phyloP scores from a whole-genome alignment of 441 rosid species.

The Jatropha podagrica region DNA sequence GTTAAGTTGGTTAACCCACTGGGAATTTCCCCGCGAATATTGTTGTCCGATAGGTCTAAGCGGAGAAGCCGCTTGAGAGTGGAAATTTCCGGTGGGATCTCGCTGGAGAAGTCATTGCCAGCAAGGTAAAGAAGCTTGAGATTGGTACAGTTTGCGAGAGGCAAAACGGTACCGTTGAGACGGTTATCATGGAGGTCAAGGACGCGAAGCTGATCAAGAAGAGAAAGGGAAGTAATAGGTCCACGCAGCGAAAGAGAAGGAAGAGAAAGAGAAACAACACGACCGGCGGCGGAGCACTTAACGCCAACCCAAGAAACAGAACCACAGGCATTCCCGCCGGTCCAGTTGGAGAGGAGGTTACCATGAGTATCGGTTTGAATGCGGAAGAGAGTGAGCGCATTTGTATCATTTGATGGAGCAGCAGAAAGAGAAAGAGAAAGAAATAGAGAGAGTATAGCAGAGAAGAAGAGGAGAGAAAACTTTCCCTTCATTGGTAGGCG shows the following conservation, averaged over 20 bases:
- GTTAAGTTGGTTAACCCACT: slow-evolving; percentile 40
- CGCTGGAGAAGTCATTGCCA: slow-evolving; percentile 50
- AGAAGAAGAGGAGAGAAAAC: slow-evolving; percentile 22
- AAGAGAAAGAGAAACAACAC: slow-evolving; percentile 62
- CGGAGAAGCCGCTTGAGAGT: slow-evolving; percentile 55
- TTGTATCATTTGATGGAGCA: slow-evolving; percentile 55
- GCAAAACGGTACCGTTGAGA: slow-evolving; percentile 67
- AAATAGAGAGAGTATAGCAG: slow-evolving; percentile 13
- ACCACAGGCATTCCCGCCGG: slow-evolving; percentile 63
- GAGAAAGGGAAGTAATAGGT: slow-evolving; percentile 59
- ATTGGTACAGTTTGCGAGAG: slow-evolving; percentile 62
- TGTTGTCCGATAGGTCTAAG: slow-evolving; percentile 80
- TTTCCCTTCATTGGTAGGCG: slow-evolving; percentile 24
- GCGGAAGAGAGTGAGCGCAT: slow-evolving; percentile 81
- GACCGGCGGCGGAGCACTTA: slow-evolving; percentile 61
- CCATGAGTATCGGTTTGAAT: slow-evolving; percentile 81
- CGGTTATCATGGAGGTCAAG: slow-evolving; percentile 87
- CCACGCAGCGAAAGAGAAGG: slow-evolving; percentile 79
- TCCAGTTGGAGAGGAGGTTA: slow-evolving; percentile 79
- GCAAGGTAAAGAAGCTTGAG: slow-evolving; percentile 75
- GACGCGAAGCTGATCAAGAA: slow-evolving; percentile 75
- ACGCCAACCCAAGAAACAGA: slow-evolving; percentile 69
- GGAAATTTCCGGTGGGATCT: slow-evolving; percentile 59
- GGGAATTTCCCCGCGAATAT: slow-evolving; percentile 65
- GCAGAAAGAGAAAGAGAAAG: slow-evolving; percentile 12